phyloP scores from a whole-genome alignment of 192 early-diverging fungal genomes.

The Backusella circina region DNA sequence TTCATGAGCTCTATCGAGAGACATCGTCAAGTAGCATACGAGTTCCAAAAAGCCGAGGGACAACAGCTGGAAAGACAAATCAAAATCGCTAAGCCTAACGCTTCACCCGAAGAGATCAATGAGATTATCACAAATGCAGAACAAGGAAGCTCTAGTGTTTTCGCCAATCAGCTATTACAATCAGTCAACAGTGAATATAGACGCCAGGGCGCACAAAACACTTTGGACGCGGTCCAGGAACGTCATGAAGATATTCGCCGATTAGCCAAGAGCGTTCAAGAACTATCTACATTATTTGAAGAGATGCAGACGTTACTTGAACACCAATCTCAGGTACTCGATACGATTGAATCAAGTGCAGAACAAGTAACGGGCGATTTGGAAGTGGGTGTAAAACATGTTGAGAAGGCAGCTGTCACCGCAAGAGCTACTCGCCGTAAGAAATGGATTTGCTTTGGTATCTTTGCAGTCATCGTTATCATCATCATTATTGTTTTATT shows the following conservation, averaged over 20 bases:
- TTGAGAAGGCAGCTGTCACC: slow-evolving; percentile 47
- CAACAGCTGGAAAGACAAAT: slow-evolving; percentile 35
- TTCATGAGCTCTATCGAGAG: slow-evolving; percentile 33
- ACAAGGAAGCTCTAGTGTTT: slow-evolving; percentile 41
- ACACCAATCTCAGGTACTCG: slow-evolving; percentile 25
- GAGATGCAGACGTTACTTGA: slow-evolving; percentile 64
- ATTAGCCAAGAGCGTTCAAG: slow-evolving; percentile 51
- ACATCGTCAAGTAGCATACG: slow-evolving; percentile 23
- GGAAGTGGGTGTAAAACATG: slow-evolving; percentile 56
- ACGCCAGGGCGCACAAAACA: slow-evolving; percentile 27
- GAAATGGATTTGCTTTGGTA: slow-evolving; percentile 56
- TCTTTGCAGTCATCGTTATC: slow-evolving; percentile 36
- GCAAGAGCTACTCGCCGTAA: slow-evolving; percentile 47
- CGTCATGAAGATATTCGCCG: slow-evolving; percentile 57
- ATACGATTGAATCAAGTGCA: slow-evolving; percentile 23
- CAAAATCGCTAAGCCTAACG: slow-evolving; percentile 47
- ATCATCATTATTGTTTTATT: slow-evolving; percentile 41
- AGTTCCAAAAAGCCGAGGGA: slow-evolving; percentile 32
- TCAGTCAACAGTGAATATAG: slow-evolving; percentile 44
- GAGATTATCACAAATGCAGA: slow-evolving; percentile 43
- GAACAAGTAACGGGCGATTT: slow-evolving; percentile 54
- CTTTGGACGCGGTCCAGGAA: slow-evolving; percentile 58
- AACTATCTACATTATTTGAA: slow-evolving; percentile 57
- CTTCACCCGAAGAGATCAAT: slow-evolving; percentile 56
- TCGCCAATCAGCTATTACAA: slow-evolving; percentile 56